Evolutionary conservation across 495 filamentous ascomycete genomes (phyloP).

Genomic region (Wilcoxina mikolae): DNA sequence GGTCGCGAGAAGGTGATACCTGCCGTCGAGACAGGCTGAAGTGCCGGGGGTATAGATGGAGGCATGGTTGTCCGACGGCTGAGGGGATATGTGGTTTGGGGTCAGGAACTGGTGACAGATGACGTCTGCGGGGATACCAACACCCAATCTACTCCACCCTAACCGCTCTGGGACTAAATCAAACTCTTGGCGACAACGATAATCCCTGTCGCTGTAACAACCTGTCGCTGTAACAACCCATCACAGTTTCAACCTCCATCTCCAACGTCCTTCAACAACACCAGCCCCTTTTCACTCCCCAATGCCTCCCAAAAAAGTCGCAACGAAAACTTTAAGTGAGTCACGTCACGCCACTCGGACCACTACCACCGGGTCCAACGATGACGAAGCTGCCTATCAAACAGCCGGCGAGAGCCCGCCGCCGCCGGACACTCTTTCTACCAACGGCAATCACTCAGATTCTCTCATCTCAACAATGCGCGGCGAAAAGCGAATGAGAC

Average conservation of each 20-base stretch:
- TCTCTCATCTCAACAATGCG: neutral
- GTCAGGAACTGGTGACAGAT: neutral
- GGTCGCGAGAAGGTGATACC: constrained; percentile 40
- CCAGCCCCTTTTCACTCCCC: neutral
- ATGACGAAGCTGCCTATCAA: too few relatives aligned
- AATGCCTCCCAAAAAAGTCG: too few relatives aligned
- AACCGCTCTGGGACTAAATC: neutral
- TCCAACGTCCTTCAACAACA: neutral
- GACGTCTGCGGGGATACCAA: neutral
- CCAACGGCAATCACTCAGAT: too few relatives aligned
- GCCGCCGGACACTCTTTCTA: too few relatives aligned
- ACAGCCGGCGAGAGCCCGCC: too few relatives aligned
- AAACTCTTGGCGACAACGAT: neutral
- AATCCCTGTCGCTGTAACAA: neutral
- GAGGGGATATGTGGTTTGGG: neutral
- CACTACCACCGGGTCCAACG: too few relatives aligned
- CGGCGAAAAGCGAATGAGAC: neutral
- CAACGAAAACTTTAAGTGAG: too few relatives aligned
- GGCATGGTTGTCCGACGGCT: neutral
- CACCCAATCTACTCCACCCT: too few relatives aligned
- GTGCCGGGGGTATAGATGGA: constrained; percentile 4
- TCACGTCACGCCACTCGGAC: too few relatives aligned
- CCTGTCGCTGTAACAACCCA: neutral
- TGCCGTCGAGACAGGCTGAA: constrained; percentile 10
- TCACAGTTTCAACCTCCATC: neutral